Percentiles rank a stretch among this genome's conserved stretches.
Conservation (phyloP, 2,329 filamentous ascomycete species). For the Kalmusia sp. region DNA sequence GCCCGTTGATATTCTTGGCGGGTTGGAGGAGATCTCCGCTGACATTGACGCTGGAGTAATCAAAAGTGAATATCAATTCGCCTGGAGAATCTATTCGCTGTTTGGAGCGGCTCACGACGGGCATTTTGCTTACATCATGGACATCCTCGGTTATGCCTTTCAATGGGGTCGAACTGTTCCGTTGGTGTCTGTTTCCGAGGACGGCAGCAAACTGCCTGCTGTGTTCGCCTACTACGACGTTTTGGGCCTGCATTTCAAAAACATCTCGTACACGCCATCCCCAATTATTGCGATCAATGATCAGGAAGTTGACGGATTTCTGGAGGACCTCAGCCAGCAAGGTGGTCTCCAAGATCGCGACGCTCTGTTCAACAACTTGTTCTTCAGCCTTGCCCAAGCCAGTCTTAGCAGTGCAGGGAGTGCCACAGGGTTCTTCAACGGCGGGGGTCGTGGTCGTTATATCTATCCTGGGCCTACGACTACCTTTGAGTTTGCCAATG, state of each 20-base stretch:
- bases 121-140: conserved; percentile 65
- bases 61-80: conserved; percentile 53
- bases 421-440: conserved; percentile 52
- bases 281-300: conserved; percentile 65
- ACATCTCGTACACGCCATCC: conserved; percentile 55
- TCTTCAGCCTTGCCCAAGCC: conserved; percentile 55
- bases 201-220: conserved; percentile 65
- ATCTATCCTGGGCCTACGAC: conserved; percentile 54
- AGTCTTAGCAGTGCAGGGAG: conserved; percentile 49
- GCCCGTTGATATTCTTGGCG: conserved; percentile 52
- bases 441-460: conserved; percentile 52
- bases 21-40: conserved; percentile 48
- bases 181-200: conserved; percentile 66
- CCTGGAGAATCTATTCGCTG: conserved; percentile 60
- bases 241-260: conserved; percentile 51
- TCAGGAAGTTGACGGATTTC: conserved; percentile 56
- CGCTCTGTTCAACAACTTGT: conserved; percentile 62
- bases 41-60: conserved; percentile 47
- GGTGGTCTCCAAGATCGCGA: conserved; percentile 63
- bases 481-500: conserved; percentile 55
- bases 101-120: conserved; percentile 68
- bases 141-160: conserved; percentile 60
- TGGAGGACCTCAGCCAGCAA: conserved; percentile 55
- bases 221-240: conserved; percentile 62
- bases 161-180: conserved; percentile 56